These are phyloP conservation scores for Bimuria novae-zelandiae DNA, from an alignment of 2,329 filamentous ascomycete genomes.

Conservation along the genomic window DNA sequence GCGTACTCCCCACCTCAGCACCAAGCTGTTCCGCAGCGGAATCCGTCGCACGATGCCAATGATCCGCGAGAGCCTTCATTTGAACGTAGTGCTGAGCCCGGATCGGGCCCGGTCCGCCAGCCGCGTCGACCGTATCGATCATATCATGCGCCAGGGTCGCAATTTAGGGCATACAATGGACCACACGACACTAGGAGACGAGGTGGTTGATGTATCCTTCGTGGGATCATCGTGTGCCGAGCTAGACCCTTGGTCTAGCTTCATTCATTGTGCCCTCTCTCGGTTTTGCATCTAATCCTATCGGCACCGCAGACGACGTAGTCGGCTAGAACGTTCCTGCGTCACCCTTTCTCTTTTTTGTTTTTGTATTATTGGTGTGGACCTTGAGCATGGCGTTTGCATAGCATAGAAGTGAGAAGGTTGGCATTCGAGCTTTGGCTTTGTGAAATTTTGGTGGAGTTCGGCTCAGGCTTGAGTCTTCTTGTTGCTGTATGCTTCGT, in stretches of 20 bases:
- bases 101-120: conserved; percentile 22
- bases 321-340: too few species aligned
- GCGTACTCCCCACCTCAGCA: conserved; percentile 31
- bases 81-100: conserved; percentile 27
- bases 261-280: too few species aligned
- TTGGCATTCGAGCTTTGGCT: too few species aligned
- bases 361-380: not conserved
- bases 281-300: not conserved
- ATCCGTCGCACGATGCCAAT: conserved; percentile 21
- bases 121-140: conserved; percentile 33
- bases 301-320: too few species aligned
- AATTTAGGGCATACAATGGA: conserved; percentile 40
- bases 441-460: not conserved
- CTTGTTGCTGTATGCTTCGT: too few species aligned
- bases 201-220: conserved; percentile 25
- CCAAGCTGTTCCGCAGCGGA: conserved; percentile 15
- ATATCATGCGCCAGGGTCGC: conserved; percentile 41
- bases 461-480: not conserved
- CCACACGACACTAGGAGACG: conserved; percentile 28
- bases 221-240: too few species aligned
- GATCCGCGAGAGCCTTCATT: conserved; percentile 19
- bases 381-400: conserved; percentile 23
- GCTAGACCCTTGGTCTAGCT: too few species aligned
- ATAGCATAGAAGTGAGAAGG: conserved; percentile 17
- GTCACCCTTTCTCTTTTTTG: not conserved